Conservation (phyloP, 495 filamentous ascomycete species). For the Neurospora sp. region DNA sequence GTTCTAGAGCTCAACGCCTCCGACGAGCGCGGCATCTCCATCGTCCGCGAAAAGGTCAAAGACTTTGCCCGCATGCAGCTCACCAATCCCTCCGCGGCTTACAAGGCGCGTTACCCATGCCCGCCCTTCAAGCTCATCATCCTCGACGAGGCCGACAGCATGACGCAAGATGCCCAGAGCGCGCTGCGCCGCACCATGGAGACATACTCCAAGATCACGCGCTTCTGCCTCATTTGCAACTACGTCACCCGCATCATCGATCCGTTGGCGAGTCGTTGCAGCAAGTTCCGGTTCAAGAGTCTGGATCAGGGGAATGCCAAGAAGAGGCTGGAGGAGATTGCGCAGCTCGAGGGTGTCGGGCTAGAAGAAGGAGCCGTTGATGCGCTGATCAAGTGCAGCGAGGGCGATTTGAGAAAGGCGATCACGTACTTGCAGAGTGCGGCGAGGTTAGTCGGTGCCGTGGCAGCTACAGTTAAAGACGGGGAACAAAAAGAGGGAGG, state of each 20-base stretch:
- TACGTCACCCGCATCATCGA: conserved; percentile 98
- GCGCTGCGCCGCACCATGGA: conserved; percentile 94
- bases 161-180: conserved; percentile 97
- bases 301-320: conserved; percentile 75
- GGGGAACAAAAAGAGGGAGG: conserved; percentile 31
- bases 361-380: conserved; percentile 72
- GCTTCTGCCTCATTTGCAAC: conserved; percentile 97
- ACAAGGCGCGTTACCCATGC: conserved; percentile 74
- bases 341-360: conserved; percentile 58
- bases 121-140: conserved; percentile 98
- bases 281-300: conserved; percentile 97
- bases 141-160: conserved; percentile 93
- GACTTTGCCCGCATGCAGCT: conserved; percentile 94
- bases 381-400: conserved; percentile 72
- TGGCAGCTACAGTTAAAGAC: conserved; percentile 14
- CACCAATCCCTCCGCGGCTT: conserved; percentile 59
- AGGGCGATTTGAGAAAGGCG: conserved; percentile 89
- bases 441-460: conserved; percentile 63
- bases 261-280: conserved; percentile 82
- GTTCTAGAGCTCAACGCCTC: conserved; percentile 98
- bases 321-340: conserved; percentile 68
- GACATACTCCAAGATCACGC: conserved; percentile 88
- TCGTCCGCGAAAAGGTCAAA: conserved; percentile 97
- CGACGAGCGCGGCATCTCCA: conserved; percentile 93
- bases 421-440: conserved; percentile 95